Percentiles rank a stretch among this genome's conserved stretches.
Conservation (phyloP, 2,329 filamentous ascomycete genomes). For the Phoma sp. region DNA sequence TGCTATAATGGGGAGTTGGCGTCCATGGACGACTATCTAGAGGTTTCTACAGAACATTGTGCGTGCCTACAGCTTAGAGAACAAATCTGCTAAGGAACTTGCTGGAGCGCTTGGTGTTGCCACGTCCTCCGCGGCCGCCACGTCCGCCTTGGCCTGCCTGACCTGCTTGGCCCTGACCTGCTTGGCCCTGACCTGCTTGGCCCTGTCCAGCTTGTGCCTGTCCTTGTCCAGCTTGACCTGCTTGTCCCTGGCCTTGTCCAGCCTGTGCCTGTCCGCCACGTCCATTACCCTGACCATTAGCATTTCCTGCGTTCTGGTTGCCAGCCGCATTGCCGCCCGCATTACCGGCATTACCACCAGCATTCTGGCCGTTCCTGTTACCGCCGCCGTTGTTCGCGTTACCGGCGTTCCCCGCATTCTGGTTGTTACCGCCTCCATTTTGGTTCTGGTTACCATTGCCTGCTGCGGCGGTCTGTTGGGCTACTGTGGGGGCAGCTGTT, state of each 20-base stretch:
- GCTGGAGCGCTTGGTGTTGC: constrained; percentile 5
- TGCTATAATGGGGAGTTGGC: background rate
- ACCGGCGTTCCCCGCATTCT: background rate
- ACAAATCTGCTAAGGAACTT: constrained; percentile 12
- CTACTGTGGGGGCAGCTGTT: constrained; percentile 9
- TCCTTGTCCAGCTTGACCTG: too few species aligned
- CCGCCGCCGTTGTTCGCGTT: constrained; percentile 10
- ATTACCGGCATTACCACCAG: constrained; percentile 12
- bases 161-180: too few species aligned
- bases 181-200: too few species aligned
- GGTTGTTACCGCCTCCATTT: constrained; percentile 1
- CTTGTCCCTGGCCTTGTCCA: too few species aligned
- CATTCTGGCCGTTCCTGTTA: constrained; percentile 17
- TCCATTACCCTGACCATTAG: constrained; percentile 1
- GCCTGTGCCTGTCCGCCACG: background rate
- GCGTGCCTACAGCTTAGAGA: background rate
- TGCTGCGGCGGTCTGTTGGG: constrained; percentile 5
- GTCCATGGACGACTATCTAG: background rate
- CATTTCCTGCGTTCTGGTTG: constrained; percentile 6
- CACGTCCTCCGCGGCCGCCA: background rate
- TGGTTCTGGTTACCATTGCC: constrained; percentile 17
- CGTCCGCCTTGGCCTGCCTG: too few species aligned
- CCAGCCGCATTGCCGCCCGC: background rate
- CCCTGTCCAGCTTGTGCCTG: too few species aligned
- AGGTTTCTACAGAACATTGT: background rate